Evolutionary conservation across 345 rosid species (phyloP).

Genomic region (Gossypium raimondii): DNA sequence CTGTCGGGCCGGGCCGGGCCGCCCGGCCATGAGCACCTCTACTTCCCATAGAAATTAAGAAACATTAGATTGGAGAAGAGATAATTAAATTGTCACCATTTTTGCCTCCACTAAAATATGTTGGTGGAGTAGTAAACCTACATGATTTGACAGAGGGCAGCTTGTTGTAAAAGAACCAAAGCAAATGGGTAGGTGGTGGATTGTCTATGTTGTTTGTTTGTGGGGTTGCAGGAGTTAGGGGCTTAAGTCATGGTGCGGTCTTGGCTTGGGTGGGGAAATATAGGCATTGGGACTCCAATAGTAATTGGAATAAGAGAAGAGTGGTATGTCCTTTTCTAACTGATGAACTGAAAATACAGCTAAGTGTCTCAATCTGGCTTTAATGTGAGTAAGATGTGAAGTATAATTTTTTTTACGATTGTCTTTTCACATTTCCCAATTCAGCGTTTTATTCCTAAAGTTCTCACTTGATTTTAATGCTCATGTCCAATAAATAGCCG

Average conservation of each 20-base stretch:
- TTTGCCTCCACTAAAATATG: neutral
- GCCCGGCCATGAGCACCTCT: too few relatives aligned
- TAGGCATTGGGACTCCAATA: neutral
- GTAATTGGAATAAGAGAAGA: neutral
- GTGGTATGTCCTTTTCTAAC: neutral
- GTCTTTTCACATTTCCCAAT: neutral
- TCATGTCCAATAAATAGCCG: neutral
- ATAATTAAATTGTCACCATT: too few relatives aligned
- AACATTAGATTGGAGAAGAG: neutral
- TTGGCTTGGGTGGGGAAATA: neutral
- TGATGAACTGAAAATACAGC: neutral
- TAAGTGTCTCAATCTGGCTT: neutral
- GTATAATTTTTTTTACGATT: too few relatives aligned
- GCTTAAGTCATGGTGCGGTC: neutral
- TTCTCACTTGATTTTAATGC: neutral
- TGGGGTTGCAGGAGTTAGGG: neutral
- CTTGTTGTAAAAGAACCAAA: neutral
- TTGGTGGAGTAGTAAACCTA: neutral
- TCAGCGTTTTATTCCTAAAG: neutral
- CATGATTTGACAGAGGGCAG: neutral
- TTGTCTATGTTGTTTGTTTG: neutral
- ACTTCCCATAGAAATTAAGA: too few relatives aligned
- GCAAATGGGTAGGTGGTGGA: neutral
- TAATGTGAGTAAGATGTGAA: too few relatives aligned
- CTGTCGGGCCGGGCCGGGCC: too few relatives aligned